Percentiles rank a stretch among this genome's conserved stretches.
phyloP scores from a whole-genome alignment of 495 filamentous ascomycete genomes.

The Hyaloscypha hepaticicola region DNA sequence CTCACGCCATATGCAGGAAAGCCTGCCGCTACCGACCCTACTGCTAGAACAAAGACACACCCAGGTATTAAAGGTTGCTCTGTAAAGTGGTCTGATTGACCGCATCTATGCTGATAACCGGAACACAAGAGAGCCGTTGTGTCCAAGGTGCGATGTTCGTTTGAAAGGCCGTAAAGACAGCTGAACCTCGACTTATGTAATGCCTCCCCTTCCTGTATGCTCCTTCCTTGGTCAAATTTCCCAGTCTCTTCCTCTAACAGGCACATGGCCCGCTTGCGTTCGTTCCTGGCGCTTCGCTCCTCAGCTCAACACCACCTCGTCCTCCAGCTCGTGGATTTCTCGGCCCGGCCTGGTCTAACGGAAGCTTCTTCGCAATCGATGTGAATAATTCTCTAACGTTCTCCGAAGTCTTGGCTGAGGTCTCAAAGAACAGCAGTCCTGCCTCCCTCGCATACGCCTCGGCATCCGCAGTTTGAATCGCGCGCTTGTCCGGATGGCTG shows the following conservation, averaged over 20 bases:
- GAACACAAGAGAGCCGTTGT: neutral
- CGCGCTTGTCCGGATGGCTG: slow-evolving; percentile 89
- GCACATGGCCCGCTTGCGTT: slow-evolving; percentile 72
- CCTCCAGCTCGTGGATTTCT: slow-evolving; percentile 74
- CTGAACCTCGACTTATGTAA: slow-evolving; percentile 9
- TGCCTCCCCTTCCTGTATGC: slow-evolving; percentile 13
- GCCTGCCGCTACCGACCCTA: slow-evolving; percentile 23
- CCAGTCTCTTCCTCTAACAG: slow-evolving; percentile 53
- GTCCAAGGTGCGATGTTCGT: slow-evolving; percentile 7
- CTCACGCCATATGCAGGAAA: slow-evolving; percentile 30
- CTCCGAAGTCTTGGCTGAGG: slow-evolving; percentile 92
- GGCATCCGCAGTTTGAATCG: slow-evolving; percentile 82
- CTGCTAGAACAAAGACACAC: slow-evolving; percentile 24
- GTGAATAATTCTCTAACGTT: slow-evolving; percentile 96
- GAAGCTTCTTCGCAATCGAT: slow-evolving; percentile 96
- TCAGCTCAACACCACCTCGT: slow-evolving; percentile 76
- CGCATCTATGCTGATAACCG: slow-evolving; percentile 17
- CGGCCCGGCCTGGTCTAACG: slow-evolving; percentile 89
- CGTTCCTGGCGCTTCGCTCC: slow-evolving; percentile 73
- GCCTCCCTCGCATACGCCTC: slow-evolving; percentile 94
- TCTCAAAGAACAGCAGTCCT: slow-evolving; percentile 94
- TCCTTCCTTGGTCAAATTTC: slow-evolving; percentile 1
- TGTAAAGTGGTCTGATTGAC: slow-evolving; percentile 19
- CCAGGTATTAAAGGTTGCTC: slow-evolving; percentile 34
- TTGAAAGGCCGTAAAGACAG: slow-evolving; percentile 11